Conservation (phyloP, 495 filamentous ascomycete species). For the Lentithecium fluviatile region DNA sequence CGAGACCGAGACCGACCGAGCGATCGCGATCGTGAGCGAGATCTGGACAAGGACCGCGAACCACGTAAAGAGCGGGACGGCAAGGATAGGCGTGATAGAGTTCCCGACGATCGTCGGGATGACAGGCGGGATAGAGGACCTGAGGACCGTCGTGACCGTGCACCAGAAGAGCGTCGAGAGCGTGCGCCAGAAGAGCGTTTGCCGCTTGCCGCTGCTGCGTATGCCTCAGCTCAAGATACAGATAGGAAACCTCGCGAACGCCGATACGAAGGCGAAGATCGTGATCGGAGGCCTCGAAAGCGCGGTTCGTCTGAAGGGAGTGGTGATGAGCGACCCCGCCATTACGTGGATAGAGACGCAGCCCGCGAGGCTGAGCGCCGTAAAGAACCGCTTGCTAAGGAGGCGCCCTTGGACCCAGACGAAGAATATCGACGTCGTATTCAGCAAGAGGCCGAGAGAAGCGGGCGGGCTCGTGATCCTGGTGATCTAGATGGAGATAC, state of each 20-base stretch:
- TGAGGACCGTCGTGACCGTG: conserved; percentile 14
- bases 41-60: conserved; percentile 29
- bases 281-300: conserved; percentile 18
- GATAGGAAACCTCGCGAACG: conserved; percentile 18
- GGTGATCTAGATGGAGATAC: conserved; percentile 14
- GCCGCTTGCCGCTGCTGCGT: conserved; percentile 20
- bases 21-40: conserved; percentile 31
- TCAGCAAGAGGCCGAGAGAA: conserved; percentile 36
- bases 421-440: conserved; percentile 46
- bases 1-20: conserved; percentile 30
- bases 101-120: conserved; percentile 2
- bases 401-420: conserved; percentile 39
- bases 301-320: conserved; percentile 24
- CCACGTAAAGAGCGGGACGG: conserved; percentile 22
- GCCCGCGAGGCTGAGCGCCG: conserved; percentile 32
- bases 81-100: conserved; percentile 9
- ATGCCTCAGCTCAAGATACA: conserved; percentile 16
- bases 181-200: conserved; percentile 15
- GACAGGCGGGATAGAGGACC: background rate
- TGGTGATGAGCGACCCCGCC: conserved; percentile 30
- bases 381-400: conserved; percentile 10
- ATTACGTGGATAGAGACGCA: conserved; percentile 32
- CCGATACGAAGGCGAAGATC: conserved; percentile 28
- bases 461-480: conserved; percentile 2
- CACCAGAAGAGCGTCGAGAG: conserved; percentile 4